Base-by-base conservation (phyloP, 305 asterid species). In the Solanum hybrid region DNA sequence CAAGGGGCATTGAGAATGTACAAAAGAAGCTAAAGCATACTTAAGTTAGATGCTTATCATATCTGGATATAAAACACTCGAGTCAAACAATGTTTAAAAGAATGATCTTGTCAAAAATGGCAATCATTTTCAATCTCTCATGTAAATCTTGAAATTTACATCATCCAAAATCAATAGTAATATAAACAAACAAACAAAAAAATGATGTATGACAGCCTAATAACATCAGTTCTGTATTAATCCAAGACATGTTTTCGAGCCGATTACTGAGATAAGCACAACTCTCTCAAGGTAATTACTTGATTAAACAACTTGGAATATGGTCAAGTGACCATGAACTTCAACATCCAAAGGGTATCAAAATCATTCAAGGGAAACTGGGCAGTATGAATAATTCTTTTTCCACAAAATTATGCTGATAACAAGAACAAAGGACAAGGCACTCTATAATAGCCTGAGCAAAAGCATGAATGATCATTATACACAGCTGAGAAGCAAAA, bases 401-500 rank as follows among this genome's bases (percentile, higher is more conserved):
- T 57, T 85, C 31, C 22, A 31, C 88, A 85, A 85, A 51, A 51
- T 77, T 42, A 88, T 28, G 75, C 67, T 75, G 33, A 75, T 67
- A 71, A 76, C 89, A 73, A 42, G 67, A 73, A 74, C 37, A 87
- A 67, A 40, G 77, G 81, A 36, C 29, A 87, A 71, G 81, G 51
- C 69, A 74, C 42, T 74, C 84, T 18, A 74, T 87, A 87, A 74
- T 28, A 87, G 84, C 64, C 84, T 71, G 84, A 85, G 42, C 75
- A 87, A 64, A 64, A 87, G 85, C 89, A 87, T 88, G 79, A 88
- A 79, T 78, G 89, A 61, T 87, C 79, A 86, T 34, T 91, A 89
- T 92, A 88, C 89, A 91, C 92, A 91, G 73, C 87, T 89, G 91
- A 90, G 90, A 91, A 71, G 88, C 89, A 87, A 88, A 51, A 79